Base-by-base conservation (phyloP, 2,329 filamentous ascomycete species). In the Aspergillus sp. region DNA sequence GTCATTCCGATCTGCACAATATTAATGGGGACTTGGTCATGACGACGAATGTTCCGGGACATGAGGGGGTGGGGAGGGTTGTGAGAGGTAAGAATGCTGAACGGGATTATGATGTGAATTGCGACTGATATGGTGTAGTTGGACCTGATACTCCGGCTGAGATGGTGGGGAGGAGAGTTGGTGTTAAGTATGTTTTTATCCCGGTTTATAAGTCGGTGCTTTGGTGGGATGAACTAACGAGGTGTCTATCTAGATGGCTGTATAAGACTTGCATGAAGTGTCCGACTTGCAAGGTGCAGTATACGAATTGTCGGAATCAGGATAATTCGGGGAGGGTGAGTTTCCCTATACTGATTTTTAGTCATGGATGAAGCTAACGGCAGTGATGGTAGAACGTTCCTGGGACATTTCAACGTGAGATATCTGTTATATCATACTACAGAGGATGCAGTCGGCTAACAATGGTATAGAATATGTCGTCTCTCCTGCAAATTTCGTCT, bases 1-100 rank as follows among this genome's bases (percentile, higher is more conserved):
- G 69, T 61, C 75, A 78, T 59, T 78, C 75, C 0, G 76, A 78
- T 62, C 73, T 75, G 61, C 71, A 71, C 44, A 75, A 75, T 50
- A 70, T 77, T 1, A 66, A 68, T 23, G 72, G 71, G 5, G 63
- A 72, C 62, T 58, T 74, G 68, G 42, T 68, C 61, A 54, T 77
- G 75, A 63, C 51, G 62, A 77, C 74, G 6, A 66, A 75, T 54
- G 70, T 78, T 0, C 74, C 75, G 0, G 76, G 76, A 1, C 76
- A 78, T 56, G 76, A 78, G 54, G 76, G 75, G n/a, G 70, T 78
- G 5, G 76, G 76, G 0, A 63, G 64, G 3, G 73, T 78, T 3
- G 72, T 77, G 2, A 17, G 52, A 23, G 41, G 41, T 44, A 5
- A 11, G 19, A 21, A 44, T 42, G 11, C 2, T 2, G 19, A 4